Evolutionary conservation across 139 green algal genomes (phyloP).

Genomic region (Chlamydomonas sphaeroides): DNA sequence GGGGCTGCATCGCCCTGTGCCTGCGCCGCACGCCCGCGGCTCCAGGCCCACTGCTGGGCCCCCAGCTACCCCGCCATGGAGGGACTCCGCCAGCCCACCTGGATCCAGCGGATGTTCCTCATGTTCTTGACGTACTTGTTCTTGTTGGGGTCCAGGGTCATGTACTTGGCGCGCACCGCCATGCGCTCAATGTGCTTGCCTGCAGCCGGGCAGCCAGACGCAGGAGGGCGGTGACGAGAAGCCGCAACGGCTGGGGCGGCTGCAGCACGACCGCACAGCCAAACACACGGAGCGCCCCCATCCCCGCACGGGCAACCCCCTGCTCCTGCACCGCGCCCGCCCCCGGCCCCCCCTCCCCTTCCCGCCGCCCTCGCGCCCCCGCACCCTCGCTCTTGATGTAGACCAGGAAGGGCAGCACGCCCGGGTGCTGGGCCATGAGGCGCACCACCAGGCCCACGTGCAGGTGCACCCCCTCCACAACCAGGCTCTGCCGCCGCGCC

Average conservation of each 20-base stretch:
- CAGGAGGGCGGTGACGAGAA: no score
- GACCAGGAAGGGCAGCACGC: slow-evolving; percentile 91
- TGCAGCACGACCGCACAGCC: no score
- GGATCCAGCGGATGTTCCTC: slow-evolving; percentile 86
- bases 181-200: slow-evolving; percentile 94
- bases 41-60: no score
- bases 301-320: no score
- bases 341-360: neutral
- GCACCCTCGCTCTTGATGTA: slow-evolving; percentile 76
- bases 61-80: no score
- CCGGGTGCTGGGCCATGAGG: slow-evolving; percentile 74
- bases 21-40: no score
- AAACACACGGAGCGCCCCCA: no score
- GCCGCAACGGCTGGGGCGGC: no score
- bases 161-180: slow-evolving; percentile 94
- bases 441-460: slow-evolving; percentile 69
- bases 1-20: no score
- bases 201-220: neutral
- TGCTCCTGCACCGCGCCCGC: no score
- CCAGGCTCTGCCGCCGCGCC: slow-evolving; percentile 38
- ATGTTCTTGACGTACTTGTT: slow-evolving; percentile 94
- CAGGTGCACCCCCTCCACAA: slow-evolving; percentile 78
- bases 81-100: no score
- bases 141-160: slow-evolving; percentile 82
- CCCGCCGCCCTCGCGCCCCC: slow-evolving; percentile 60